Conservation (phyloP, 164 flowering plant genomes). For the Tetracentron sinense region DNA sequence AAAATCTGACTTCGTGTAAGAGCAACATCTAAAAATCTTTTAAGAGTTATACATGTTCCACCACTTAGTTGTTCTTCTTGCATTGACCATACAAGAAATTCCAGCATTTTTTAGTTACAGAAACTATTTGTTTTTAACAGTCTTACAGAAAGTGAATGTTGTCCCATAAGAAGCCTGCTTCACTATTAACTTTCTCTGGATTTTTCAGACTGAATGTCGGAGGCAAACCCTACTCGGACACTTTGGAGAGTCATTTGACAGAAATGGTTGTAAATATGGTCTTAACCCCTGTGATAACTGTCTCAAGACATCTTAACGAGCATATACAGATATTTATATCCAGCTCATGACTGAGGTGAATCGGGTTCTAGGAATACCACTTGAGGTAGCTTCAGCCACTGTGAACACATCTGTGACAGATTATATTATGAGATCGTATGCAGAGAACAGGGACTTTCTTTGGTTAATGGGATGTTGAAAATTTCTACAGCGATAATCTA, state of each 20-base stretch:
- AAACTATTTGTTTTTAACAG: too few relatives aligned
- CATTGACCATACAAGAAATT: too few relatives aligned
- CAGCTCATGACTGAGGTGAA: background rate
- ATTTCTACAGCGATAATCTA: background rate
- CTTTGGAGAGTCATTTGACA: conserved; percentile 80
- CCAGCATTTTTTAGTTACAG: too few relatives aligned
- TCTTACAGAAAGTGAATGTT: background rate
- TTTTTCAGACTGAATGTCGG: conserved; percentile 64
- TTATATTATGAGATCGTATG: too few relatives aligned
- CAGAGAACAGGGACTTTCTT: background rate
- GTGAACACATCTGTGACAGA: background rate
- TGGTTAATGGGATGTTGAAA: background rate
- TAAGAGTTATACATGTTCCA: too few relatives aligned
- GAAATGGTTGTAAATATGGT: conserved; percentile 60
- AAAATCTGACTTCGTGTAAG: too few relatives aligned
- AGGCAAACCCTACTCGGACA: conserved; percentile 72
- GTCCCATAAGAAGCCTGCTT: background rate
- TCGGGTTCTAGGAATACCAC: background rate
- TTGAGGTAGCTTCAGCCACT: background rate
- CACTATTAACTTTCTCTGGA: background rate
- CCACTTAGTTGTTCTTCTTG: too few relatives aligned
- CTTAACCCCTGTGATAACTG: conserved; percentile 89
- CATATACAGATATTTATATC: background rate
- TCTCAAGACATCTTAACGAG: conserved; percentile 39
- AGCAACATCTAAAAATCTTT: too few relatives aligned